Evolutionary conservation across 2,329 filamentous ascomycete genomes (phyloP), one percentile per base, ranked within the genome.

Genomic region (Salinomyces thailandicus): DNA sequence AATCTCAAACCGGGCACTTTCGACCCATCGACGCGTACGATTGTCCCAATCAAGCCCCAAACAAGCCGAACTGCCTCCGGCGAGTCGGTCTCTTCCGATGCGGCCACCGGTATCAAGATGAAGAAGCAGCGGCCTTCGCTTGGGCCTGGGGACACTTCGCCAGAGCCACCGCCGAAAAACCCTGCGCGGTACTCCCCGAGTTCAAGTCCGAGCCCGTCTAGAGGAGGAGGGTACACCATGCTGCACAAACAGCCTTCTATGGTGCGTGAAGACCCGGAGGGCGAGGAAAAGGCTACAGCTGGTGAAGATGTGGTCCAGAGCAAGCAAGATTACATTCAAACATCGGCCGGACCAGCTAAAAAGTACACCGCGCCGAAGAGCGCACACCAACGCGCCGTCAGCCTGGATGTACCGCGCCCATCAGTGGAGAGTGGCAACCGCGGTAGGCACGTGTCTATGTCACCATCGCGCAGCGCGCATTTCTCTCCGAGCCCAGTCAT

Each of bases 401-500:
- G 54, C 36, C 48, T 60, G 3, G 56, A 60, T 28, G 48, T 60
- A 5, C 56, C 57, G 15, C 41, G 45, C n/a, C 38, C 33, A 9
- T 27, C 31, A 31, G 37, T 15, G 33, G 41, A 18, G 44, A 48
- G 41, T 16, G 47, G 38, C 9, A 26, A 26, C n/a, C 47, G 53
- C 9, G 45, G 44, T 14, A 44, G 50, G n/a, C 48, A 49, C n/a
- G 45, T 33, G 5, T 57, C 54, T 11, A 52, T 67, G 35, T 85
- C 80, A 46, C 80, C 81, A n/a, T 70, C 66, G 16, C 72, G 81
- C 20, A 75, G 71, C 18, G 75, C 81, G 9, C 80, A 75, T 49
- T 86, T 86, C 55, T 75, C 75, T 1, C 53, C 69, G 7, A 66
- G 69, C 5, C 64, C 73, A 12, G 69, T 75, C 20, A 70, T 73